Evolutionary conservation across 495 filamentous ascomycete genomes (phyloP).

Genomic region (Neurospora sp.): DNA sequence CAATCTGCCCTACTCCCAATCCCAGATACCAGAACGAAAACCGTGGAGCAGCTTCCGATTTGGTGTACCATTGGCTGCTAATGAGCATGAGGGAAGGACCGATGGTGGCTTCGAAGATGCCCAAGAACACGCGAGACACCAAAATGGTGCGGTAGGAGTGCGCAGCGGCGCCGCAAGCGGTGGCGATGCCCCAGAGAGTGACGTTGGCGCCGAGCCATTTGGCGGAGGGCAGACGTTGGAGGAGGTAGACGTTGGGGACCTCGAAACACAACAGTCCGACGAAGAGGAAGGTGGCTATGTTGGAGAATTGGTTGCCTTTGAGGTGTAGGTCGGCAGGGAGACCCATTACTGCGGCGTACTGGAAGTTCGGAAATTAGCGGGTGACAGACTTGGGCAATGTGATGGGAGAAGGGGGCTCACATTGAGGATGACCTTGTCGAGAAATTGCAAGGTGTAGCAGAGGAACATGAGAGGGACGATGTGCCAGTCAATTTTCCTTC

Average conservation of each 20-base stretch:
- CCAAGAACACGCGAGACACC: constrained; percentile 44
- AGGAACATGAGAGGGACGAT: constrained; percentile 45
- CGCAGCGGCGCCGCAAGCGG: constrained; percentile 27
- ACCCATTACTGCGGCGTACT: constrained; percentile 32
- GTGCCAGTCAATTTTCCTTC: constrained; percentile 27
- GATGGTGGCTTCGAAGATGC: constrained; percentile 54
- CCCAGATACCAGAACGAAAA: constrained; percentile 58
- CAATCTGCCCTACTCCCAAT: constrained; percentile 50
- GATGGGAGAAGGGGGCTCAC: constrained; percentile 8
- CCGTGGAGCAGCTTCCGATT: constrained; percentile 48
- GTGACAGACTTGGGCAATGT: neutral
- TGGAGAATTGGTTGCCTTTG: constrained; percentile 27
- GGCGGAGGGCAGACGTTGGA: constrained; percentile 44
- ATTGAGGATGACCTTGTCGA: constrained; percentile 57
- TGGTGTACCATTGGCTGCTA: constrained; percentile 50
- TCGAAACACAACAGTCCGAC: constrained; percentile 24
- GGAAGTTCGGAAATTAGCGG: neutral
- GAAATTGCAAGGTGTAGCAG: constrained; percentile 54
- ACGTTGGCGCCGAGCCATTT: constrained; percentile 49
- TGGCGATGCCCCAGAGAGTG: constrained; percentile 35
- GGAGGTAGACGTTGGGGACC: constrained; percentile 25
- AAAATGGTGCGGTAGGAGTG: constrained; percentile 25
- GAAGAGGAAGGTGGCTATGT: constrained; percentile 26
- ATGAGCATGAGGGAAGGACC: constrained; percentile 48
- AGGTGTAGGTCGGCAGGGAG: constrained; percentile 20